Conservation (phyloP, 768 basidiomycete genomes). For the Dentipellis sp. region DNA sequence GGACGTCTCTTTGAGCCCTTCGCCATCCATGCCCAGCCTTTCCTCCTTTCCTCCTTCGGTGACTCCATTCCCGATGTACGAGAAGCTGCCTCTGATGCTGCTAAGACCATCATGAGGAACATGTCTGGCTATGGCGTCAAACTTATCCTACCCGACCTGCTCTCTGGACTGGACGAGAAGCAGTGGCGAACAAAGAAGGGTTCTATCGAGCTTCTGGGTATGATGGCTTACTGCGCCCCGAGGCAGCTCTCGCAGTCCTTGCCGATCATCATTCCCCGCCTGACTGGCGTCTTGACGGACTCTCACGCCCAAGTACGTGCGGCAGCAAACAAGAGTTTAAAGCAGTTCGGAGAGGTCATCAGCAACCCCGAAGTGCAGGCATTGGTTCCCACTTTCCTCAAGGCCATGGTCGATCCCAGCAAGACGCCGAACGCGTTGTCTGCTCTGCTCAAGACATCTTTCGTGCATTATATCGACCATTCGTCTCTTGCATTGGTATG, state of each 20-base stretch:
- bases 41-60: constrained; percentile 79
- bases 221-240: constrained; percentile 99
- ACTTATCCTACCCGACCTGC: constrained; percentile 80
- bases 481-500: constrained; percentile 88
- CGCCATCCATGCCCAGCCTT: constrained; percentile 73
- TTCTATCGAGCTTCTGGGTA: constrained; percentile 91
- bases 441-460: constrained; percentile 87
- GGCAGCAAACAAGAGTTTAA: constrained; percentile 91
- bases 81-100: constrained; percentile 87
- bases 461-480: constrained; percentile 97
- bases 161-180: constrained; percentile 91
- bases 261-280: constrained; percentile 92
- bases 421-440: constrained; percentile 82
- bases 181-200: constrained; percentile 99
- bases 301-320: constrained; percentile 93
- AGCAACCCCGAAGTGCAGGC: constrained; percentile 95
- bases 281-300: constrained; percentile 92
- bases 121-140: constrained; percentile 95
- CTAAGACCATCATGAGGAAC: constrained; percentile 90
- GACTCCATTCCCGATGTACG: constrained; percentile 82
- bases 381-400: constrained; percentile 81
- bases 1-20: constrained; percentile 93
- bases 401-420: constrained; percentile 89
- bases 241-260: constrained; percentile 89
- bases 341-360: constrained; percentile 97